A percentile compares a stretch with the other conserved stretches of the same genome.
Evolutionary conservation across 768 basidiomycete genomes (phyloP).

Genomic region (Lactarius evosmus): DNA sequence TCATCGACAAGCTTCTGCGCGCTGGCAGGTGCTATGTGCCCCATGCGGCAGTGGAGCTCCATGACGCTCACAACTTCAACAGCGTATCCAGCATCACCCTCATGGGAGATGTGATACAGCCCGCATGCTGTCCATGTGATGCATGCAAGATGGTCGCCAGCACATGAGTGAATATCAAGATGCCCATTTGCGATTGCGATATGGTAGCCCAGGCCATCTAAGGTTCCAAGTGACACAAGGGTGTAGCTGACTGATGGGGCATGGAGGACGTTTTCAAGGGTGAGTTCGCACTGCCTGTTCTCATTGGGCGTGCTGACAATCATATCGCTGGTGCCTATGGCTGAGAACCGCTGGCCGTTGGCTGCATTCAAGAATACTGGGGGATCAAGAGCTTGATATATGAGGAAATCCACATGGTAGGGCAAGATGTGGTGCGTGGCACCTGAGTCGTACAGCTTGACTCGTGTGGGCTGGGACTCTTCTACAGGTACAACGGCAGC

Average conservation of each 20-base stretch:
- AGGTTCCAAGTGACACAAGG: no score
- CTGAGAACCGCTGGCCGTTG: background rate
- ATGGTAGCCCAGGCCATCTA: background rate
- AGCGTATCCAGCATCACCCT: background rate
- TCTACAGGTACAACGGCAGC: no score
- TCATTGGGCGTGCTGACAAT: background rate
- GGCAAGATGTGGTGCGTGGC: background rate
- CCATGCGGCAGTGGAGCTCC: constrained; percentile 35
- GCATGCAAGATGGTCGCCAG: background rate
- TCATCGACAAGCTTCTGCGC: constrained; percentile 29
- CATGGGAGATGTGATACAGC: background rate
- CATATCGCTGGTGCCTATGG: background rate
- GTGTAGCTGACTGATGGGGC: no score
- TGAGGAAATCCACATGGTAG: background rate
- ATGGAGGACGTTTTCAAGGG: no score
- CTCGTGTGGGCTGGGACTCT: no score
- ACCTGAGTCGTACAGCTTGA: no score
- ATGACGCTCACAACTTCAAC: constrained; percentile 11
- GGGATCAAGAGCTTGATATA: no score
- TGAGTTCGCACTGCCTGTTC: background rate
- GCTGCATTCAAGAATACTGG: background rate
- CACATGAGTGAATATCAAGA: background rate
- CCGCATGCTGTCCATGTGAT: background rate
- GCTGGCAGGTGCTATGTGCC: constrained; percentile 35
- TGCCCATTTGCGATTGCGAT: background rate